phyloP scores from a whole-genome alignment of 176 grass and related monocot genomes.

The Triticum monococcum region DNA sequence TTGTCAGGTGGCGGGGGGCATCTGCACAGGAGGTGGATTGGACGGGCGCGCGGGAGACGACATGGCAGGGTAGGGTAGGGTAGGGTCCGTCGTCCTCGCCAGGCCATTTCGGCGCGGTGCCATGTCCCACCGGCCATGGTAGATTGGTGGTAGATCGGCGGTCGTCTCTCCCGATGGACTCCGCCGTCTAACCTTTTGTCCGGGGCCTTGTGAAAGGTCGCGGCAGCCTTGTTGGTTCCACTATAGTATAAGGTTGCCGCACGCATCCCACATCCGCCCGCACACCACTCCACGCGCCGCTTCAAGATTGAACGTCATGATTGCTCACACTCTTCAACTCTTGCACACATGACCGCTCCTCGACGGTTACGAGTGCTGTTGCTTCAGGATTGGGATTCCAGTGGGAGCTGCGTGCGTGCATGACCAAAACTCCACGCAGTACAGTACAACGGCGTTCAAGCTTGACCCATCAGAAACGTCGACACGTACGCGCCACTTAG shows the following conservation, averaged over 20 bases:
- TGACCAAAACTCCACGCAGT: no score
- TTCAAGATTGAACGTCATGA: no score
- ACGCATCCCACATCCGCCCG: neutral
- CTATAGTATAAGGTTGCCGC: neutral
- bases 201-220: neutral
- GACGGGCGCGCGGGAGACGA: neutral
- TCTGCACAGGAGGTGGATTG: neutral
- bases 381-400: no score
- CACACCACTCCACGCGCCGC: neutral
- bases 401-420: no score
- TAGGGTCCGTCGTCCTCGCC: neutral
- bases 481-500: neutral
- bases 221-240: conserved; percentile 1
- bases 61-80: neutral
- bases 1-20: neutral
- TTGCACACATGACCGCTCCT: neutral
- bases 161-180: neutral
- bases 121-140: neutral
- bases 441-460: no score
- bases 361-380: neutral
- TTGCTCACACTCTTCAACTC: no score
- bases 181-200: neutral
- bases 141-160: neutral
- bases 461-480: no score
- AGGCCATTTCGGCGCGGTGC: neutral